phyloP scores from a whole-genome alignment of 371 early-diverging fungal species.

The Mortierella sp. region DNA sequence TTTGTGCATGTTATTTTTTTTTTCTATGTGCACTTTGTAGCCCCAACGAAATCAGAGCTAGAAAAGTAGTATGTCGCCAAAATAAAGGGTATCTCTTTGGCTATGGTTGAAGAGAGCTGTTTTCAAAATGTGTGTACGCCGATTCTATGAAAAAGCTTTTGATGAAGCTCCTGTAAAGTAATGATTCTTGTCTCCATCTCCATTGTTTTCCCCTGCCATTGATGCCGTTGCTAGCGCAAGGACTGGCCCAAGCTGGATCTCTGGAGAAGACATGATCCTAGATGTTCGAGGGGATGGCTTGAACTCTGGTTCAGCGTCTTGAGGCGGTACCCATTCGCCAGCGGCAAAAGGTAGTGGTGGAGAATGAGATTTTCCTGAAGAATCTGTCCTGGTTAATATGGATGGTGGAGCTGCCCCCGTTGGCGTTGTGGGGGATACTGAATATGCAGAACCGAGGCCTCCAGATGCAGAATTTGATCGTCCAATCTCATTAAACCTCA shows the following conservation, averaged over 20 bases:
- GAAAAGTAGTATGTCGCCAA: too few species aligned
- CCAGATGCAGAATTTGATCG: constrained; percentile 19
- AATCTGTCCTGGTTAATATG: constrained; percentile 5
- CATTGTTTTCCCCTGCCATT: not conserved
- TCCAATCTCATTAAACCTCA: constrained; percentile 36
- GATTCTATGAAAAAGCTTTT: too few species aligned
- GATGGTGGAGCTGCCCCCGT: constrained; percentile 2
- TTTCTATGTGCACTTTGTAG: too few species aligned
- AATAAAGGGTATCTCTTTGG: too few species aligned
- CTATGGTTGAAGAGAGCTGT: too few species aligned
- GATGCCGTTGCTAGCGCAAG: not conserved
- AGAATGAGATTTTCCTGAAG: not conserved
- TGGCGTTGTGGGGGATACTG: constrained; percentile 10
- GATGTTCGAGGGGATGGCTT: constrained; percentile 38
- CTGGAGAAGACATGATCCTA: constrained; percentile 43
- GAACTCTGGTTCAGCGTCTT: not conserved
- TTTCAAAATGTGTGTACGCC: too few species aligned
- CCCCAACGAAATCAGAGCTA: too few species aligned
- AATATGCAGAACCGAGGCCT: constrained; percentile 8
- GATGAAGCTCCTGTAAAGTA: constrained; percentile 8
- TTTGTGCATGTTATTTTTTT: too few species aligned
- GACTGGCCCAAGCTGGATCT: constrained; percentile 29
- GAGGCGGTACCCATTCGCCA: constrained; percentile 14
- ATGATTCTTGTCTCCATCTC: constrained; percentile 2
- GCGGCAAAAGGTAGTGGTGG: not conserved